Percentiles rank a stretch among this genome's conserved stretches.
These are phyloP conservation scores for Lantana camara DNA, from an alignment of 257 asterid species.

Conservation along the genomic window DNA sequence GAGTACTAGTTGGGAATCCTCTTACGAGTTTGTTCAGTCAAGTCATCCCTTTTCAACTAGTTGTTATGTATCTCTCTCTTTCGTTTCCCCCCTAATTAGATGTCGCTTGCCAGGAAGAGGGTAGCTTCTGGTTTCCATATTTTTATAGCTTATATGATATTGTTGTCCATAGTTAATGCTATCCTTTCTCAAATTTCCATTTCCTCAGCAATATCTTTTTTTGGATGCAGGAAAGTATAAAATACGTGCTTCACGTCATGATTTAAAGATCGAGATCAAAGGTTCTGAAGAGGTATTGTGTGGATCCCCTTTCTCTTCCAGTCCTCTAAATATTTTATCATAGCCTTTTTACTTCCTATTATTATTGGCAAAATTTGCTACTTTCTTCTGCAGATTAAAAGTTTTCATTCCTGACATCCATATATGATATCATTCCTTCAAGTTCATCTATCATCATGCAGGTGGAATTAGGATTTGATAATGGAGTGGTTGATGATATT, in stretches of 20 bases:
- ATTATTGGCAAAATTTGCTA: conserved; percentile 5
- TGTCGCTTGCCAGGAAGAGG: conserved; percentile 25
- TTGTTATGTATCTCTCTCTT: conserved; percentile 8
- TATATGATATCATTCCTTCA: conserved; percentile 9
- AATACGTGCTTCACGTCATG: conserved; percentile 72
- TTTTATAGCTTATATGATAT: neutral
- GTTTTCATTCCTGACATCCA: conserved; percentile 7
- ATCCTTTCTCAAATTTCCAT: conserved; percentile 9
- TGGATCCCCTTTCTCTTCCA: conserved; percentile 27
- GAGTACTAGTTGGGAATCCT: neutral
- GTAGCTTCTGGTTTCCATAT: neutral
- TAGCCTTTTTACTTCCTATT: conserved; percentile 19
- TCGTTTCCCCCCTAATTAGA: neutral
- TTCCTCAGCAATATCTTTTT: conserved; percentile 26
- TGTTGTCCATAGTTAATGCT: conserved; percentile 13
- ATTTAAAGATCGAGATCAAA: conserved; percentile 68
- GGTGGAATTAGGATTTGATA: conserved; percentile 81
- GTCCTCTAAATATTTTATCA: neutral
- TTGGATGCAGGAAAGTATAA: conserved; percentile 69
- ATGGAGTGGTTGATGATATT: conserved; percentile 61
- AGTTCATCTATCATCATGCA: conserved; percentile 44
- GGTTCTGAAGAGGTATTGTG: conserved; percentile 74
- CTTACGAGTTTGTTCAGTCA: neutral
- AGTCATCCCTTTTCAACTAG: conserved; percentile 4
- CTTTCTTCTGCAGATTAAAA: neutral